Base-by-base conservation (phyloP, 2,329 filamentous ascomycete genomes). In the Sphaerulina vaccinii region DNA sequence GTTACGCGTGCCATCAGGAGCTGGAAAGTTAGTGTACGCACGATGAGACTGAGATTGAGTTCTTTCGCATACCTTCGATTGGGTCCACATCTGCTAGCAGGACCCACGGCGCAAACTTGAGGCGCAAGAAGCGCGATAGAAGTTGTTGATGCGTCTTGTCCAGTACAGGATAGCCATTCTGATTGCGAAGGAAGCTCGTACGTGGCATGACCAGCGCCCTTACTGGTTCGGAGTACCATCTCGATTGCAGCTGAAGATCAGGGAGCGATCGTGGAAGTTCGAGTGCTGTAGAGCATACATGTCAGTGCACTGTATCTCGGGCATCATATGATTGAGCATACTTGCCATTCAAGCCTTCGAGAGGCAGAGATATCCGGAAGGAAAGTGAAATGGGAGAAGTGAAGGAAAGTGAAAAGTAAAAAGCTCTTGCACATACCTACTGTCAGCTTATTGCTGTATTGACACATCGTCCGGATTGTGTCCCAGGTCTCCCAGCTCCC, bases 401-500 rank as follows among this genome's bases (percentile, higher is more conserved):
- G 15, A 49, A 27, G 46, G 39, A 44, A 38, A 44, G 24, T 18
- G 38, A 40, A 38, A 16, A 32, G 23, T 13, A 47, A 16, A 29
- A 16, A 39, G 18, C 16, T 13, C 21, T 37, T 15, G 18, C 18
- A 61, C 89, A 76, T 85, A 96, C 92, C 88, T 71, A 96, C 83
- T 64, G 84, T 86, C 32, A 99, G 78, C 68, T 90, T 83, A 51
- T 80, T 73, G 70, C 86, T 86, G 72, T 99, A 97, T 73, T 85
- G 87, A 79, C 90, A 96, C 51, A 90, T 77, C 47, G 85, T 86
- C 47, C 93, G 82, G 64, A 99, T 87, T 18, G 86, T 79, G 68
- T 99, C 86, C 93, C 93, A 99, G 1, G 87, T 86, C 71, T 97
- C 91, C 95, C 95, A 99, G 2, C 85, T 80, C 47, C 85, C 85